Evolutionary conservation across 768 basidiomycete genomes (phyloP).

Genomic region (Dioszegia aurantiaca): DNA sequence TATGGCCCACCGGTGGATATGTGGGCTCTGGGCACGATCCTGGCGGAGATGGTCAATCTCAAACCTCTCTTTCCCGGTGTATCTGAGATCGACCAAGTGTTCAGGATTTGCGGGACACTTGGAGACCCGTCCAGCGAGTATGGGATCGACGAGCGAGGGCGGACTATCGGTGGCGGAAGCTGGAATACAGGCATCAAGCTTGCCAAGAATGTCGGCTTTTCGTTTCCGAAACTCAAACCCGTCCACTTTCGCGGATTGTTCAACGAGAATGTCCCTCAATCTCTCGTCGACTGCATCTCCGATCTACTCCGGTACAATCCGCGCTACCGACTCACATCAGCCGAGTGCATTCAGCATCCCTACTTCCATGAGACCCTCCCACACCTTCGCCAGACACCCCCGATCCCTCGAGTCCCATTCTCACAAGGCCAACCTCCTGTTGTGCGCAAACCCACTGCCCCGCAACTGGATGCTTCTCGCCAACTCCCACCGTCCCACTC

Average conservation of each 20-base stretch:
- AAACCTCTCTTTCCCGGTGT: slow-evolving; percentile 92
- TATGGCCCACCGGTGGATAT: slow-evolving; percentile 98
- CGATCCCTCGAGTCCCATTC: slow-evolving; percentile 49
- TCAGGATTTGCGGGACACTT: slow-evolving; percentile 82
- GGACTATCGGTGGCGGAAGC: slow-evolving; percentile 74
- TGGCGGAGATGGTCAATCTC: slow-evolving; percentile 93
- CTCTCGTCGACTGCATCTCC: slow-evolving; percentile 83
- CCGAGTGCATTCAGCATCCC: slow-evolving; percentile 79
- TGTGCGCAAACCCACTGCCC: slow-evolving; percentile 6
- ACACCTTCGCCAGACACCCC: slow-evolving; percentile 49
- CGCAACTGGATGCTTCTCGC: slow-evolving; percentile 31
- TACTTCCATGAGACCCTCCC: slow-evolving; percentile 73
- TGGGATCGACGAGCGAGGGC: slow-evolving; percentile 68
- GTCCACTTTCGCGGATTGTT: slow-evolving; percentile 63
- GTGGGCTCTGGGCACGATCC: slow-evolving; percentile 98
- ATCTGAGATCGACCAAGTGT: slow-evolving; percentile 88
- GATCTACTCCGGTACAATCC: slow-evolving; percentile 93
- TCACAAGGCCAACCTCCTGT: slow-evolving; percentile 42
- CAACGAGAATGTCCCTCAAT: slow-evolving; percentile 70
- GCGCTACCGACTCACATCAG: slow-evolving; percentile 75
- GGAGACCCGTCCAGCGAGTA: slow-evolving; percentile 86
- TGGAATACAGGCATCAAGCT: slow-evolving; percentile 84
- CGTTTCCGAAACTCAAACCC: slow-evolving; percentile 68
- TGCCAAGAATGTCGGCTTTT: slow-evolving; percentile 79
- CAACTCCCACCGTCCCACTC: slow-evolving; percentile 41